Conservation (phyloP, 1,284 basidiomycete species). For the Melampsora americana region DNA sequence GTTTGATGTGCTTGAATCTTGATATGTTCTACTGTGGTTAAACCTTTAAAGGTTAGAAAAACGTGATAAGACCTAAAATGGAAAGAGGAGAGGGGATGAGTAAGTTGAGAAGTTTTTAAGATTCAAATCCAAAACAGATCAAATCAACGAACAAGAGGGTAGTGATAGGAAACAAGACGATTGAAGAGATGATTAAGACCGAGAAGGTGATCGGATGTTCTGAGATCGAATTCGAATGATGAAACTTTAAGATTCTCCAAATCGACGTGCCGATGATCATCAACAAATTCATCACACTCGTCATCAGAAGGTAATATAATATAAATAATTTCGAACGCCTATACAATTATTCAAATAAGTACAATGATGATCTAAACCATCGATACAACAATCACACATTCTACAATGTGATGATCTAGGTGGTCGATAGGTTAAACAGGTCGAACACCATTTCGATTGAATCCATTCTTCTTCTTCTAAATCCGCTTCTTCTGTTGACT, state of each 20-base stretch:
- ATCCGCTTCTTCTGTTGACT: neutral
- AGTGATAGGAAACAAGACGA: conserved; percentile 8
- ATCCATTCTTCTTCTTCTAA: conserved; percentile 21
- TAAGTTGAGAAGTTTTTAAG: no score
- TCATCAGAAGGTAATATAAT: conserved; percentile 51
- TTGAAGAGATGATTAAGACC: neutral
- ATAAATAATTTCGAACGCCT: conserved; percentile 53
- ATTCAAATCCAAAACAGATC: neutral
- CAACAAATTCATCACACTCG: conserved; percentile 13
- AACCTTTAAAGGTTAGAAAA: conserved; percentile 15
- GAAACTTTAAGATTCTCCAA: neutral
- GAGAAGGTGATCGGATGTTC: neutral
- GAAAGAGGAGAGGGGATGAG: neutral
- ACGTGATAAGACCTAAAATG: conserved; percentile 18
- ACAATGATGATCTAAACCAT: conserved; percentile 54
- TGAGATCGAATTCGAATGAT: neutral
- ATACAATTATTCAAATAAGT: conserved; percentile 54
- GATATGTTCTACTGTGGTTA: conserved; percentile 33
- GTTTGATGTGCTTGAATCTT: neutral
- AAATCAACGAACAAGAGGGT: neutral
- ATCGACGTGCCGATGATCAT: conserved; percentile 18
- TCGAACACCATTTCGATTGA: conserved; percentile 53
- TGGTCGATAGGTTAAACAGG: conserved; percentile 52
- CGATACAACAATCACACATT: conserved; percentile 54
- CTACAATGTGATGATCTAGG: conserved; percentile 53